These are phyloP conservation scores for Talaromyces sp. DNA, from an alignment of 2,329 filamentous ascomycete species.

Conservation along the genomic window DNA sequence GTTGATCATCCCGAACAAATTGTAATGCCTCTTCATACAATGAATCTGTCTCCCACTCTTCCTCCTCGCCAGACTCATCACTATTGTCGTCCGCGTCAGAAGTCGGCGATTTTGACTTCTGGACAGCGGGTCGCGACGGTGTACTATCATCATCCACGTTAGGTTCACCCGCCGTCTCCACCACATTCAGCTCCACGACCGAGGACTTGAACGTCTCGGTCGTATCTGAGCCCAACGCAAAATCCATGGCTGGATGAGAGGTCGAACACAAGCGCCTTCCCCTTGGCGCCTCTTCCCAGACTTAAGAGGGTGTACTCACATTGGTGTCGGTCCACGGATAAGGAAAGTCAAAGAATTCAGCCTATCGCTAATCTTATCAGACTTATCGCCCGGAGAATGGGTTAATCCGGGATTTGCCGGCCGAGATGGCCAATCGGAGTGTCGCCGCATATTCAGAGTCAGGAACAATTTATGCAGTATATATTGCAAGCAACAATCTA, in stretches of 20 bases:
- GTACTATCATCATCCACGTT: conserved; percentile 23
- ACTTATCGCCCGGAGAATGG: conserved; percentile 13
- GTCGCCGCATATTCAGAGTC: neutral
- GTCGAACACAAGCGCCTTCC: conserved; percentile 26
- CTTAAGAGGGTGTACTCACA: conserved; percentile 27
- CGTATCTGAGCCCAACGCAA: conserved; percentile 34
- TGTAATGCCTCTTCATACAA: conserved; percentile 62
- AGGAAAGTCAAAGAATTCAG: neutral
- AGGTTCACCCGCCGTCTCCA: conserved; percentile 24
- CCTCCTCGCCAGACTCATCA: conserved; percentile 34
- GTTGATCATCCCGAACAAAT: conserved; percentile 53
- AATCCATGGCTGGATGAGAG: conserved; percentile 35
- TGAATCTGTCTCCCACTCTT: conserved; percentile 61
- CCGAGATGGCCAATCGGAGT: conserved; percentile 10
- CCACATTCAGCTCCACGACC: conserved; percentile 36
- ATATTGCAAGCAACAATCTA: no score
- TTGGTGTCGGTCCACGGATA: conserved; percentile 28
- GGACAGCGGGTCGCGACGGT: conserved; percentile 17
- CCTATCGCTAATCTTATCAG: conserved; percentile 7
- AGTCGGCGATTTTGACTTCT: conserved; percentile 31
- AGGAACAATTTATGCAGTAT: neutral
- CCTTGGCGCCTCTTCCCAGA: conserved; percentile 32
- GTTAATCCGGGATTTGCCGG: conserved; percentile 10
- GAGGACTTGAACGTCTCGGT: conserved; percentile 34
- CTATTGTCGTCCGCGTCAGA: conserved; percentile 36